Percentiles rank a stretch among this genome's conserved stretches.
Evolutionary conservation across 2,329 filamentous ascomycete genomes (phyloP).

Genomic region (Atkinsonella texensis): DNA sequence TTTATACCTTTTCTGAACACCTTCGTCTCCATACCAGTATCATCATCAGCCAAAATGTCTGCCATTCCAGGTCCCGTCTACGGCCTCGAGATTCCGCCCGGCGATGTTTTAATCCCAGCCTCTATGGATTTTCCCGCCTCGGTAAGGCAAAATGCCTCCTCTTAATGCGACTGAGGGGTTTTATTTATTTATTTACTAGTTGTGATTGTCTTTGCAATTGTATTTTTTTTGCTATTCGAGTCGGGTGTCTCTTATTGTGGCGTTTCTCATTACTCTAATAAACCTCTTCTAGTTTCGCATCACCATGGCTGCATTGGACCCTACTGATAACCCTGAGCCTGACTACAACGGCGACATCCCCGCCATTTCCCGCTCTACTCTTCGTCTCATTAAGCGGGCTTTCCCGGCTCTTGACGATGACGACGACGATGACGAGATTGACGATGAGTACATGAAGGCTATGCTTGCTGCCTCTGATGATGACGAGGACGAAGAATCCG

Average conservation of each 20-base stretch:
- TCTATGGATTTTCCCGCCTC: constrained; percentile 69
- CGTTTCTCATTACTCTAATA: constrained; percentile 15
- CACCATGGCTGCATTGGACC: constrained; percentile 97
- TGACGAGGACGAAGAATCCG: constrained; percentile 41
- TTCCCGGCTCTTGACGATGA: constrained; percentile 40
- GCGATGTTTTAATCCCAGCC: constrained; percentile 71
- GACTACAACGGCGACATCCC: constrained; percentile 51
- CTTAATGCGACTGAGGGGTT: background rate
- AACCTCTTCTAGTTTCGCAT: constrained; percentile 65
- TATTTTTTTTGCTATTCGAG: background rate
- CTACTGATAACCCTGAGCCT: constrained; percentile 59
- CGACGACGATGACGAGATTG: constrained; percentile 45
- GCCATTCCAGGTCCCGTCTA: constrained; percentile 67
- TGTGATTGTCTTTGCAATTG: background rate
- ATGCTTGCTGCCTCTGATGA: constrained; percentile 41
- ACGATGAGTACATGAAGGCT: constrained; percentile 51
- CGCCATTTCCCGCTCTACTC: constrained; percentile 62
- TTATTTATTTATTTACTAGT: background rate
- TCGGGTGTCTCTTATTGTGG: background rate
- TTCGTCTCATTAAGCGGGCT: constrained; percentile 77
- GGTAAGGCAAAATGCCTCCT: constrained; percentile 42
- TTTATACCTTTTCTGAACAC: background rate
- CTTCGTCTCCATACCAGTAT: background rate
- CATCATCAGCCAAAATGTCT: constrained; percentile 33
- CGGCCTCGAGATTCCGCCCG: constrained; percentile 80